Conservation (phyloP, 108 stramenopile species). For the Fragilaria crotonensis region DNA sequence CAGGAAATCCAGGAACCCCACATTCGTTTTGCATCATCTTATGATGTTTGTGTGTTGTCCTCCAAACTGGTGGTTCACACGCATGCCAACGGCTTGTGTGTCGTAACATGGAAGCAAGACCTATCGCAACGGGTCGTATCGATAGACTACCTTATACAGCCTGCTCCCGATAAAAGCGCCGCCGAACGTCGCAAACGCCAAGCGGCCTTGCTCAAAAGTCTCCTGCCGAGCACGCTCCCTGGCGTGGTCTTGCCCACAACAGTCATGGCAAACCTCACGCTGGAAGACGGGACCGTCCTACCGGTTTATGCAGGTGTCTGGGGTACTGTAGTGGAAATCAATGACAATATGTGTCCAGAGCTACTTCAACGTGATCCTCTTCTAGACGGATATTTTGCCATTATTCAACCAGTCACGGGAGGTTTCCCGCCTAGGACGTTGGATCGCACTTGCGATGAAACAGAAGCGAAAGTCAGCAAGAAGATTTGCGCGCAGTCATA, state of each 20-base stretch:
- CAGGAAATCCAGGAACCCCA: conserved; percentile 24
- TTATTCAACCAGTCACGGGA: conserved; percentile 55
- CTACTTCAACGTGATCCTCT: conserved; percentile 46
- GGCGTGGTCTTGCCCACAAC: conserved; percentile 19
- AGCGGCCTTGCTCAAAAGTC: conserved; percentile 8
- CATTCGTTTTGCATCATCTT: conserved; percentile 25
- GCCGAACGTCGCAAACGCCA: conserved; percentile 37
- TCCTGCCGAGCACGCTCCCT: not conserved
- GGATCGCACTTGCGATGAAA: too few species aligned
- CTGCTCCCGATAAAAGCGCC: conserved; percentile 22
- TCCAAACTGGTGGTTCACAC: conserved; percentile 49
- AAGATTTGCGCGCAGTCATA: too few species aligned
- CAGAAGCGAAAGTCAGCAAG: too few species aligned
- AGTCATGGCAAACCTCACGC: conserved; percentile 16
- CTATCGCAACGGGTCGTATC: not conserved
- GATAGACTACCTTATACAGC: too few species aligned
- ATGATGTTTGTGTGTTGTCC: conserved; percentile 1
- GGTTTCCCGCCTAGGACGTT: conserved; percentile 52
- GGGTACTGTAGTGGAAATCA: conserved; percentile 67
- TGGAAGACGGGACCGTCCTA: conserved; percentile 3
- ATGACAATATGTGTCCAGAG: conserved; percentile 19
- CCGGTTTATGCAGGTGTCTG: conserved; percentile 50
- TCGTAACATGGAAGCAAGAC: conserved; percentile 53
- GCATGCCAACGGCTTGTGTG: conserved; percentile 63
- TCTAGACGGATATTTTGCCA: conserved; percentile 67